Evolutionary conservation across 805 yeast species (phyloP).

Genomic region (Jamesozyma rosinii): DNA sequence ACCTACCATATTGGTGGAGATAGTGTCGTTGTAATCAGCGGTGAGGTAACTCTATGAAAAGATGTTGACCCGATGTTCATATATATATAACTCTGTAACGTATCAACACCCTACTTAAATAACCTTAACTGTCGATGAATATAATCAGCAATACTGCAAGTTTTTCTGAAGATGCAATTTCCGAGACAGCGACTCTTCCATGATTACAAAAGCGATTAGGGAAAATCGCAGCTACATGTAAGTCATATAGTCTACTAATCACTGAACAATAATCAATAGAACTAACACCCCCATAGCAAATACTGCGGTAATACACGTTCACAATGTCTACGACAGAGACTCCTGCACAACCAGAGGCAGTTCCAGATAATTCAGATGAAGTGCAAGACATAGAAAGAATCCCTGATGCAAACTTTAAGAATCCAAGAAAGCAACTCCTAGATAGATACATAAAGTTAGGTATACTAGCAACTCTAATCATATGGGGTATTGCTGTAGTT

Average conservation of each 20-base stretch:
- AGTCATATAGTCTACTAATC: too few relatives aligned
- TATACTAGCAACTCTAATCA: constrained; percentile 9
- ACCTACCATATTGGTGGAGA: constrained; percentile 34
- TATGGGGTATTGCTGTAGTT: constrained; percentile 21
- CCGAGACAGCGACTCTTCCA: too few relatives aligned
- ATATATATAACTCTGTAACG: too few relatives aligned
- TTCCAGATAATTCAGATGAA: neutral
- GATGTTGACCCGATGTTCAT: too few relatives aligned
- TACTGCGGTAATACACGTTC: neutral
- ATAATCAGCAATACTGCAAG: too few relatives aligned
- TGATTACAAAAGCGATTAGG: too few relatives aligned
- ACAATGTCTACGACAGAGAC: neutral
- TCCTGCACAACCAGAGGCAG: neutral
- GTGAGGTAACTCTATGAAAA: constrained; percentile 17
- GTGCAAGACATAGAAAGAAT: constrained; percentile 11
- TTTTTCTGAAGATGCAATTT: too few relatives aligned
- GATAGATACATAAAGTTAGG: constrained; percentile 12
- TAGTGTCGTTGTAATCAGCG: constrained; percentile 33
- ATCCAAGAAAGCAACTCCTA: constrained; percentile 3
- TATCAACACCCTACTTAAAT: too few relatives aligned
- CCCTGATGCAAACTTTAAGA: constrained; percentile 9
- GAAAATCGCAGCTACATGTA: too few relatives aligned
- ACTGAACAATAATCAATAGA: too few relatives aligned
- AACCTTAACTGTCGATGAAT: too few relatives aligned
- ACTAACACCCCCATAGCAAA: too few relatives aligned